phyloP scores from a whole-genome alignment of 1,284 basidiomycete species.

The Cryptococcus depauperatus region DNA sequence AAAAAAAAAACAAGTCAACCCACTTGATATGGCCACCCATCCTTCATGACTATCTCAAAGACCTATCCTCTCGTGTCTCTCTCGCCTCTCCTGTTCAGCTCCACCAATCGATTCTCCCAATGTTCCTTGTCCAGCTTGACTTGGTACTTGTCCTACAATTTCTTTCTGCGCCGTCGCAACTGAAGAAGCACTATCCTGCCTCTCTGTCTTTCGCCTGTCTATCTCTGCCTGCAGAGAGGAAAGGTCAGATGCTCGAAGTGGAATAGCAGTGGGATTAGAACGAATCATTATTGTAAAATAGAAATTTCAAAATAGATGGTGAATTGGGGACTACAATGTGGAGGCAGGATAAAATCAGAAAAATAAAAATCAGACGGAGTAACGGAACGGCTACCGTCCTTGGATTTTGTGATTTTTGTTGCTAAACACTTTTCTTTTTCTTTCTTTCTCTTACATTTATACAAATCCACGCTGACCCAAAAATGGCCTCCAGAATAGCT shows the following conservation, averaged over 20 bases:
- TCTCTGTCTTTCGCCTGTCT: constrained; percentile 24
- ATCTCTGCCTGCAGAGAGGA: constrained; percentile 37
- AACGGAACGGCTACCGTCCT: constrained; percentile 5
- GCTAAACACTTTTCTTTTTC: background rate
- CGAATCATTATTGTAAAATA: constrained; percentile 30
- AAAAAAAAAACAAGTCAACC: no score
- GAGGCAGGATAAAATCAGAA: constrained; percentile 9
- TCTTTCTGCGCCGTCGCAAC: background rate
- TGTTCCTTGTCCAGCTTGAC: background rate
- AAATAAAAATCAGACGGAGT: background rate
- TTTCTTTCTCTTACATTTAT: background rate
- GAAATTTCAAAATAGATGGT: background rate
- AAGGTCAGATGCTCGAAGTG: constrained; percentile 36
- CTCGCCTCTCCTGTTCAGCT: constrained; percentile 14
- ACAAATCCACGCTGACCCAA: background rate
- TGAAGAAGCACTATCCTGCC: background rate
- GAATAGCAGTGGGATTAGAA: constrained; percentile 40
- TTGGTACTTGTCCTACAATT: background rate
- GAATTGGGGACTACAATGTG: background rate
- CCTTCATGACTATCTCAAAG: no score
- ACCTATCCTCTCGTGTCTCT: constrained; percentile 27
- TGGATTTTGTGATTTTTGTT: no score
- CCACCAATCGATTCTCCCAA: constrained; percentile 1
- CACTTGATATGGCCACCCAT: no score
- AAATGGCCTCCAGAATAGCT: constrained; percentile 26